Evolutionary conservation across 345 rosid genomes (phyloP), one percentile per base, ranked within the genome.

Genomic region (Nephelium lappaceum): DNA sequence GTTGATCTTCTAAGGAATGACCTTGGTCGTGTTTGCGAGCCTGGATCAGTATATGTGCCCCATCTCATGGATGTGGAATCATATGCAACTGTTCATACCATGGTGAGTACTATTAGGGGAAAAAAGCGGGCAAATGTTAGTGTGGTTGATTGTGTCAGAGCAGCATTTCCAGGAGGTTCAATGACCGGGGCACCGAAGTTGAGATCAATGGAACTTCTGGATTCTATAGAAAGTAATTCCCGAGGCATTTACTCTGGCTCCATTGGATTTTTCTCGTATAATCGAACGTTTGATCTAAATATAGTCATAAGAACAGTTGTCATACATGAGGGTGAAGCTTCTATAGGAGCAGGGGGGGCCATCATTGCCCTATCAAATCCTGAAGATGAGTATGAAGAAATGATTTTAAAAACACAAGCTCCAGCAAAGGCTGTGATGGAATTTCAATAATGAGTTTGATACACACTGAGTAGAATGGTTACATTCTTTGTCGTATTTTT

Each of bases 171-270:
- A 0, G 99, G 99, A 0, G 97, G 98, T 39, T 96, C 99, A 45
- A 96, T 96, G 99, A 96, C 97, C 0, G 99, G 99, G 67, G 99
- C 99, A 0, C 99, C 99, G 0, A 96, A 96, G 84, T 83, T 93
- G 82, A 88, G 99, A 82, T 96, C 99, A 3, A 91, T 94, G 76
- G 97, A 94, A 76, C 85, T 96, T 76, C 89, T 96, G 3, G 98
- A 96, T 78, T 90, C 93, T 55, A 77, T 96, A 8, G 98, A 96
- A 74, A 88, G 85, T 74, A 87, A 92, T 84, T 88, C 97, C 24
- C 90, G 99, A 14, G 95, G 97, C 3, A 88, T 96, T 67, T 96
- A 94, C 91, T 96, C 98, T 0, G 98, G 99, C 27, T 94, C 98
- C 53, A 89, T 96, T 10, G 98, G 97, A 53, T 96, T 86, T 85